Conservation (phyloP, 768 basidiomycete genomes). For the Pholiota conissans region DNA sequence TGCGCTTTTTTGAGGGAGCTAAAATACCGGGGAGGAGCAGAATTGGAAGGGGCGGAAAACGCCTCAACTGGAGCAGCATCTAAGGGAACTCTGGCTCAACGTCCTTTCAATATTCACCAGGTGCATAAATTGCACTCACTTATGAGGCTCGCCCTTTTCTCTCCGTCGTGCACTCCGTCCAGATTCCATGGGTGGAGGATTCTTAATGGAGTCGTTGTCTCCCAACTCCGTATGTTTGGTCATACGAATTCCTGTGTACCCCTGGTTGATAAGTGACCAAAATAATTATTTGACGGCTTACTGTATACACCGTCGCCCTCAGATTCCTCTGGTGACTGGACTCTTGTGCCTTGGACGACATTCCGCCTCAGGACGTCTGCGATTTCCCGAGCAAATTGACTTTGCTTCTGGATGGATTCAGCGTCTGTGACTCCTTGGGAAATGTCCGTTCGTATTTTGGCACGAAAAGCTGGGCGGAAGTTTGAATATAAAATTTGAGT, state of each 20-base stretch:
- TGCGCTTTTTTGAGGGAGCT: slow-evolving; percentile 73
- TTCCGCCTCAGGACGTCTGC: slow-evolving; percentile 77
- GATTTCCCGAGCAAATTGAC: slow-evolving; percentile 65
- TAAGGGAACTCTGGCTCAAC: slow-evolving; percentile 29
- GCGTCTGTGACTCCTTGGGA: slow-evolving; percentile 41
- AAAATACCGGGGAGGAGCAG: slow-evolving; percentile 46
- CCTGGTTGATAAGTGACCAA: not conserved
- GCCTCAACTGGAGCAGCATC: slow-evolving; percentile 40
- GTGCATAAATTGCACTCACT: slow-evolving; percentile 21
- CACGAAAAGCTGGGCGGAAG: slow-evolving; percentile 60
- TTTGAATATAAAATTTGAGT: slow-evolving; percentile 9
- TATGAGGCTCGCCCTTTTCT: slow-evolving; percentile 34
- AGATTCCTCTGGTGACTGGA: slow-evolving; percentile 29
- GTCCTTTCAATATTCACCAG: slow-evolving; percentile 9
- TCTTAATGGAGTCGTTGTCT: slow-evolving; percentile 78
- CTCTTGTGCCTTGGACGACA: slow-evolving; percentile 76
- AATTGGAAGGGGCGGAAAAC: slow-evolving; percentile 12
- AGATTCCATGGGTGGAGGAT: slow-evolving; percentile 46
- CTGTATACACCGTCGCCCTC: slow-evolving; percentile 54
- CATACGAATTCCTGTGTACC: slow-evolving; percentile 60
- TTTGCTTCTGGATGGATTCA: slow-evolving; percentile 50
- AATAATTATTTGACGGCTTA: slow-evolving; percentile 28
- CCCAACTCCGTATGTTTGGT: slow-evolving; percentile 86
- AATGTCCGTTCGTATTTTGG: slow-evolving; percentile 66
- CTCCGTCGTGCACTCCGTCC: slow-evolving; percentile 47